Conservation (phyloP, 192 early-diverging fungal genomes). For the Coemansia sp. region DNA sequence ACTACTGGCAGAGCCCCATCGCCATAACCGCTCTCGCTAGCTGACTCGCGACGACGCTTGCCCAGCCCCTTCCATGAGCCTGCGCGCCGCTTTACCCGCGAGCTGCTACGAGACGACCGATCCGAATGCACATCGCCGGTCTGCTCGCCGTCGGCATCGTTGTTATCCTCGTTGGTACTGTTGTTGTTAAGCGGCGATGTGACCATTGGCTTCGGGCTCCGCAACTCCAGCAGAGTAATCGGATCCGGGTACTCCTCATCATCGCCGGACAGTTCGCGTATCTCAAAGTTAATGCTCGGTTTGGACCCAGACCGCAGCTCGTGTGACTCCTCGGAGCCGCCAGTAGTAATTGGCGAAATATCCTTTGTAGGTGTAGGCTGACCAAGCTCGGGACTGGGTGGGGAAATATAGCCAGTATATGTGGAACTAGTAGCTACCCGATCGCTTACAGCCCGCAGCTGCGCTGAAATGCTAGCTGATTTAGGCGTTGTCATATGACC, state of each 20-base stretch:
- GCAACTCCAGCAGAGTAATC: conserved; percentile 3
- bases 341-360: background rate
- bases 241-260: conserved; percentile 22
- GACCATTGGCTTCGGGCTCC: background rate
- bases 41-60: conserved; percentile 41
- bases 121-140: background rate
- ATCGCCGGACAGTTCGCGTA: background rate
- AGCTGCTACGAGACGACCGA: background rate
- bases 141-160: background rate
- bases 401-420: background rate
- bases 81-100: background rate
- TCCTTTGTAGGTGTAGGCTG: conserved; percentile 3
- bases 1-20: conserved; percentile 27
- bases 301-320: background rate
- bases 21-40: conserved; percentile 18
- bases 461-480: background rate
- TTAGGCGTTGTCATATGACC: background rate
- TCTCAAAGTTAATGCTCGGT: background rate
- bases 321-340: background rate
- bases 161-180: background rate
- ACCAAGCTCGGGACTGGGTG: conserved; percentile 29
- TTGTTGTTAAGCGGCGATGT: conserved; percentile 2
- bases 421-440: background rate
- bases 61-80: conserved; percentile 19
- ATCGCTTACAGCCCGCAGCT: background rate